These are phyloP conservation scores for Diospyros lotus DNA, from an alignment of 148 eudicot genomes.

Conservation along the genomic window DNA sequence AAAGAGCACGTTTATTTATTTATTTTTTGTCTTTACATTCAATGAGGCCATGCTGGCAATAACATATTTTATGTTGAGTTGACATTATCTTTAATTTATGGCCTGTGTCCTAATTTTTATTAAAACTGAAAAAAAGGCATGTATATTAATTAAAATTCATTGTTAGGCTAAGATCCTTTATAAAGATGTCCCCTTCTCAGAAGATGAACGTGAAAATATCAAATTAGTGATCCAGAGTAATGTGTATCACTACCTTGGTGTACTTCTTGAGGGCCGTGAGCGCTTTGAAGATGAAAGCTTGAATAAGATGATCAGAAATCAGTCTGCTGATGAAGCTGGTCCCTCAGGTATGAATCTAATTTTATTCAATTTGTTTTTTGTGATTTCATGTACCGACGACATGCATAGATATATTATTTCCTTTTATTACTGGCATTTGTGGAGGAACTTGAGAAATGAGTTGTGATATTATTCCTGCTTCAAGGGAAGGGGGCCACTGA, in stretches of 20 bases:
- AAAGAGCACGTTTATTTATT: background rate
- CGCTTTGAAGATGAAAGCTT: constrained; percentile 89
- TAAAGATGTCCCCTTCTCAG: constrained; percentile 71
- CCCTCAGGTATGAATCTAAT: constrained; percentile 10
- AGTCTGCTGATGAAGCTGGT: constrained; percentile 27
- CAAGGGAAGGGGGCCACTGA: too few species aligned
- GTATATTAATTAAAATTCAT: constrained; percentile 1
- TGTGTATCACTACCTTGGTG: constrained; percentile 81
- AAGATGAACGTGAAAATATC: constrained; percentile 80
- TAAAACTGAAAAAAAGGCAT: background rate
- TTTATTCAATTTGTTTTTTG: background rate
- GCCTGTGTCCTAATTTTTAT: background rate
- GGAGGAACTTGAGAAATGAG: background rate
- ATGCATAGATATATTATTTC: background rate
- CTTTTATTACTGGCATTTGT: constrained; percentile 4
- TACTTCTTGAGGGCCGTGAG: constrained; percentile 94
- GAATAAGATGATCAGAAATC: constrained; percentile 27
- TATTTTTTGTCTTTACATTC: background rate
- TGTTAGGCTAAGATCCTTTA: constrained; percentile 87
- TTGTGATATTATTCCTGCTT: background rate
- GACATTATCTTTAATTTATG: background rate
- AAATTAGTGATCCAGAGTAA: constrained; percentile 85
- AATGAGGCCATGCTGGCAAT: constrained; percentile 6
- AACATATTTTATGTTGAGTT: background rate
- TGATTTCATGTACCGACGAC: background rate